These are phyloP conservation scores for Aspergillus olivimuriae DNA, from an alignment of 495 filamentous ascomycete species.

Conservation along the genomic window DNA sequence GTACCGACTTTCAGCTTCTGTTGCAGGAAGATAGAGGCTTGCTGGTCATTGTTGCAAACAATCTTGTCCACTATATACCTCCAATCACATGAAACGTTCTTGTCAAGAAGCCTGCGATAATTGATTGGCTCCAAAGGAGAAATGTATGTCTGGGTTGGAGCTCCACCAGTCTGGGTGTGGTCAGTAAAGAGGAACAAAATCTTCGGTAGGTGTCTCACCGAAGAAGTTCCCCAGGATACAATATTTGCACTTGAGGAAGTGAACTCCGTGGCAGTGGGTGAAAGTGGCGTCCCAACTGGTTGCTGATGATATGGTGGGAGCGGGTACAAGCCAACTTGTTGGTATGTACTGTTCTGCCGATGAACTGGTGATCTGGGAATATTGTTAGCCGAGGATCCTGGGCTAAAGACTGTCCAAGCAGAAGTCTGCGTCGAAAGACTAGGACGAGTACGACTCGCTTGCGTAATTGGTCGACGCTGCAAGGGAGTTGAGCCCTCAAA, in stretches of 20 bases:
- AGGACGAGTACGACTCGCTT: slow-evolving; percentile 33
- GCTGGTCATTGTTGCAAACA: slow-evolving; percentile 97
- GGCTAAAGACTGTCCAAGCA: slow-evolving; percentile 30
- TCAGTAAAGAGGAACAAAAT: not conserved
- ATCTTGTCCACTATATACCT: slow-evolving; percentile 99
- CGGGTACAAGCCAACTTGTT: slow-evolving; percentile 46
- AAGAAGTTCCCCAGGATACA: slow-evolving; percentile 42
- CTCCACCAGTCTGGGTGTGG: slow-evolving; percentile 40
- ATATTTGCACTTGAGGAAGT: slow-evolving; percentile 38
- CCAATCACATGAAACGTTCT: slow-evolving; percentile 97
- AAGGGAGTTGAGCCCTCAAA: slow-evolving; percentile 26
- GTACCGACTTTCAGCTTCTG: slow-evolving; percentile 98
- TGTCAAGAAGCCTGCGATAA: slow-evolving; percentile 90
- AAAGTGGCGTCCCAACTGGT: slow-evolving; percentile 73
- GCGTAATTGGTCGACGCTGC: slow-evolving; percentile 32
- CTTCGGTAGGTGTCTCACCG: slow-evolving; percentile 30
- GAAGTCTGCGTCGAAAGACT: slow-evolving; percentile 24
- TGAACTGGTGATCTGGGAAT: slow-evolving; percentile 28
- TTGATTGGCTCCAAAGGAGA: slow-evolving; percentile 91
- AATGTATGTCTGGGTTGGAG: slow-evolving; percentile 62
- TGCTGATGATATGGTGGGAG: slow-evolving; percentile 57
- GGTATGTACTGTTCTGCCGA: slow-evolving; percentile 34
- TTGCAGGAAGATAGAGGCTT: slow-evolving; percentile 96
- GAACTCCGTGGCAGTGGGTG: slow-evolving; percentile 81
- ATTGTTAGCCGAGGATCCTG: slow-evolving; percentile 20